Evolutionary conservation across 345 rosid genomes (phyloP).

Genomic region (Camelina sativa): DNA sequence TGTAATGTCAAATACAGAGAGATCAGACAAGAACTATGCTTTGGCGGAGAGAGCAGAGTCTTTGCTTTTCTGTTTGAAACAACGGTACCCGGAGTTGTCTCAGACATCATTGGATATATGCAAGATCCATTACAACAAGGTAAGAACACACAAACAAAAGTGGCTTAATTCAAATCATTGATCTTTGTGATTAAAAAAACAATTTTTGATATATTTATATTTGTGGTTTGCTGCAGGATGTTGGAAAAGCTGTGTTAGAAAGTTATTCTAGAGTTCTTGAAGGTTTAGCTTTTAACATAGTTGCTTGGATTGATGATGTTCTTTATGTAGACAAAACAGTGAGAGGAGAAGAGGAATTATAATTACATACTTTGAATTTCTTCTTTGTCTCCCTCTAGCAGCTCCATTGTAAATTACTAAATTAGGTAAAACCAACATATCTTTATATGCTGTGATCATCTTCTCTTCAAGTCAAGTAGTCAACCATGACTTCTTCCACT

Average conservation of each 20-base stretch:
- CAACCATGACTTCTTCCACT: conserved; percentile 53
- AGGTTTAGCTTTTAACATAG: conserved; percentile 90
- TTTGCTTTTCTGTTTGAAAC: conserved; percentile 79
- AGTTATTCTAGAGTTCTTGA: conserved; percentile 95
- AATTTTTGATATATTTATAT: not conserved
- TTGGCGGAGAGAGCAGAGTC: conserved; percentile 88
- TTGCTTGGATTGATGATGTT: conserved; percentile 92
- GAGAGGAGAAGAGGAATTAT: conserved; percentile 40
- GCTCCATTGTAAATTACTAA: not conserved
- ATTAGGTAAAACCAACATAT: not conserved
- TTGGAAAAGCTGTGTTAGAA: conserved; percentile 85
- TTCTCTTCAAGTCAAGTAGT: conserved; percentile 31
- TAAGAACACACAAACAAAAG: conserved; percentile 30
- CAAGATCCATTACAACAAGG: conserved; percentile 87
- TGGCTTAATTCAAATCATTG: not conserved
- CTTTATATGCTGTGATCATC: too few species aligned
- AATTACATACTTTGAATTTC: not conserved
- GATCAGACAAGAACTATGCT: conserved; percentile 71
- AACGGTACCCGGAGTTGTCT: conserved; percentile 77
- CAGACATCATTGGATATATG: conserved; percentile 91
- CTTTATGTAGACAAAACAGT: conserved; percentile 62
- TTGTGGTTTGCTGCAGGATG: conserved; percentile 67
- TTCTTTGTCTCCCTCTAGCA: not conserved
- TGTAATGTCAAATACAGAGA: conserved; percentile 59
- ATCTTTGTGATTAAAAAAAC: not conserved